A percentile compares a stretch with the other conserved stretches of the same genome.
phyloP scores from a whole-genome alignment of 257 asterid species.

The Anisodus tanguticus region DNA sequence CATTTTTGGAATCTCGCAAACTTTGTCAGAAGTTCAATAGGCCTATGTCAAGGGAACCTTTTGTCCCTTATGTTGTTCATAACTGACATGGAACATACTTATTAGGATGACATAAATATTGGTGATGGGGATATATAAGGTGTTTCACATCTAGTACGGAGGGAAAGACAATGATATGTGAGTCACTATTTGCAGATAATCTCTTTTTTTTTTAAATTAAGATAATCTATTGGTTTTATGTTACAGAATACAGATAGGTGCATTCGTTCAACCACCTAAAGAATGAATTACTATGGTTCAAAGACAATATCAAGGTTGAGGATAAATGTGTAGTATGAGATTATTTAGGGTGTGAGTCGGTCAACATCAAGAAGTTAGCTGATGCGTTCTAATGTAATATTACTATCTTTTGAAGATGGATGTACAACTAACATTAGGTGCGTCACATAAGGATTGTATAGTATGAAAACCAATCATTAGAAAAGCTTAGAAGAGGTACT shows the following conservation, averaged over 20 bases:
- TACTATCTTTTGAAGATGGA: neutral
- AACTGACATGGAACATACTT: neutral
- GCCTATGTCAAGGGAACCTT: neutral
- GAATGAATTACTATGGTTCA: neutral
- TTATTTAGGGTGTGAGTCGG: neutral
- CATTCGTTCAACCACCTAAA: neutral
- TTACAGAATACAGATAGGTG: neutral
- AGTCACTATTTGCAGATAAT: neutral
- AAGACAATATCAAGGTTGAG: neutral
- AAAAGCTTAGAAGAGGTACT: neutral
- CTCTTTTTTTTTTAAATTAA: no score
- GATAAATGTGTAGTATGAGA: constrained; percentile 2
- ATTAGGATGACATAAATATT: neutral
- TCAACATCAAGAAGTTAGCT: neutral
- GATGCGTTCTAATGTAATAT: neutral
- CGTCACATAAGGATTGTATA: neutral
- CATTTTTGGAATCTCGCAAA: neutral
- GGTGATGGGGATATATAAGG: neutral
- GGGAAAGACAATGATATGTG: neutral
- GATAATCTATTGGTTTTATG: constrained; percentile 9
- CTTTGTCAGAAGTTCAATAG: neutral
- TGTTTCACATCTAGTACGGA: neutral
- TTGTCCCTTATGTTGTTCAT: neutral
- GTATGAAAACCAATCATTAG: neutral
- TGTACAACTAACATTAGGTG: neutral